phyloP scores from a whole-genome alignment of 352 stramenopile genomes.

The Globisporangium sylvaticum region DNA sequence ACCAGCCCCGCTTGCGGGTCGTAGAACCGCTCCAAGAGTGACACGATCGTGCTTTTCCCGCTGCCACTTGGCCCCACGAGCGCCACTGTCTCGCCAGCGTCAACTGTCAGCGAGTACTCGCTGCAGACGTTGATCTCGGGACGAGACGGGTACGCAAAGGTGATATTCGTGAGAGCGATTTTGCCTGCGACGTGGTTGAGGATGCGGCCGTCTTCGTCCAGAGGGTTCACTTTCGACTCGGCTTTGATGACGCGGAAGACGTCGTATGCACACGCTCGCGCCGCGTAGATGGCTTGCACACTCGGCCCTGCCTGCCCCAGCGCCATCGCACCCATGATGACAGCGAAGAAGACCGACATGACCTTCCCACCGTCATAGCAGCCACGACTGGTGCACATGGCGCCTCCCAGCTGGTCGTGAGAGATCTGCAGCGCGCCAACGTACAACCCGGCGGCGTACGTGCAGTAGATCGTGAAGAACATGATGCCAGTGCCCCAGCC shows the following conservation, averaged over 20 bases:
- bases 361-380: constrained; percentile 70
- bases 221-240: constrained; percentile 50
- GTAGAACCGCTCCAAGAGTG: constrained; percentile 12
- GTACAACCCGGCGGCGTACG: constrained; percentile 77
- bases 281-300: constrained; percentile 51
- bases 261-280: constrained; percentile 49
- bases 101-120: constrained; percentile 56
- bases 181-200: constrained; percentile 23
- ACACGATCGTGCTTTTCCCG: constrained; percentile 11
- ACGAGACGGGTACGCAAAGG: constrained; percentile 60
- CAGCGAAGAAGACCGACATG: constrained; percentile 63
- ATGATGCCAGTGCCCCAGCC: constrained; percentile 59
- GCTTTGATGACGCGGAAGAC: constrained; percentile 69
- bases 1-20: constrained; percentile 40
- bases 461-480: constrained; percentile 64
- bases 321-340: constrained; percentile 73
- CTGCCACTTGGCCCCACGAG: constrained; percentile 10
- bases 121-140: constrained; percentile 54
- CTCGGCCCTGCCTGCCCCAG: constrained; percentile 65
- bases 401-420: constrained; percentile 43
- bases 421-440: constrained; percentile 67
- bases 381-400: constrained; percentile 26
- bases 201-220: constrained; percentile 25
- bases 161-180: constrained; percentile 85
- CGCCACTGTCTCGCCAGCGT: constrained; percentile 54